Evolutionary conservation across 768 basidiomycete species (phyloP), one percentile per base, ranked within the genome.

Genomic region (Boletus edulis): DNA sequence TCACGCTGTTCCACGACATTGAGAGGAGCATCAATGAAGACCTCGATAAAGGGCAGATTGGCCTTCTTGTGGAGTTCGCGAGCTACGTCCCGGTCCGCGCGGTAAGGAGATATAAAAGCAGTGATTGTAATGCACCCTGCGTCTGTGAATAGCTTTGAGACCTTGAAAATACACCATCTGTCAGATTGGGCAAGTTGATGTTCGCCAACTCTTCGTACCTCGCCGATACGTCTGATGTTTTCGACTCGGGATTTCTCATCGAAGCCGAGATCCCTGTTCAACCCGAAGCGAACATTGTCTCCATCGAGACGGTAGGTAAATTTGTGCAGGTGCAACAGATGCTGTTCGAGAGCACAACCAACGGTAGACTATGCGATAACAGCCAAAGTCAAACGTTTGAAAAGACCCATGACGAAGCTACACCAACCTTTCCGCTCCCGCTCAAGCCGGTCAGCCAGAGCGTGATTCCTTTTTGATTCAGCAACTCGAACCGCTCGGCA

Each of bases 101-200:
- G 79, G 74, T 98, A 98, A n/a, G 97, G 97, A 1, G 97, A 98
- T 72, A 99, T 99, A 76, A 99, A 99, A 13, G 97, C 95, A 17
- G 97, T 96, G 68, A 98, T 79, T 17, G 90, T 79, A 60, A 97
- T 80, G 62, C 88, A 90, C 32, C 83, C 87, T 4, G 94, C 82
- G 65, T 95, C 91, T 18, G 94, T 85, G 72, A 99, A 97, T 40
- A 98, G 78, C 70, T 93, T 94, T 44, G 97, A 87, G 46, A 99
- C 95, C 94, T 96, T 64, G 47, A 15, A 18, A 43, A 38, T 8
- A 17, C 35, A 27, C 42, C 29, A 57, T 49, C 38, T 20, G n/a
- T 54, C 43, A 64, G 60, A 49, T 63, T 44, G 56, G 40, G 44
- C 35, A 54, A 52, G 52, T 44, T 14, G 24, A 42, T 54, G 17